Evolutionary conservation across 805 yeast genomes (phyloP).

Genomic region (Monosporozyma unispora): DNA sequence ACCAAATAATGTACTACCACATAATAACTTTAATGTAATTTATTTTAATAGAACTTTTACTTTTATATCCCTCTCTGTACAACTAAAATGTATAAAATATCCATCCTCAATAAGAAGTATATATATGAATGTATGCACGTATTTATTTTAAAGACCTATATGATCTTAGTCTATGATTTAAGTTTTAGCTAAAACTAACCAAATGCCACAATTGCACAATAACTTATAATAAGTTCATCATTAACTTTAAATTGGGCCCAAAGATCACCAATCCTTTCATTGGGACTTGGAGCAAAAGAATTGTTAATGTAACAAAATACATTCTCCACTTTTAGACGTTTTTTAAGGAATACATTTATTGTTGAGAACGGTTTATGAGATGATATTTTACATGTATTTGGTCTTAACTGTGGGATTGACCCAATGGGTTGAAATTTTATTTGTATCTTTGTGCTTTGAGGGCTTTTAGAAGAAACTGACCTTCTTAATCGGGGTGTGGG

Average conservation of each 20-base stretch:
- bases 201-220: slow-evolving; percentile 30
- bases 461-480: neutral
- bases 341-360: slow-evolving; percentile 16
- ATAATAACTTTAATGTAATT: neutral
- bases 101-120: neutral
- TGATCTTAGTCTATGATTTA: neutral
- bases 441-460: neutral
- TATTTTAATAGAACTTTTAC: neutral
- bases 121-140: neutral
- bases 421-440: slow-evolving; percentile 28
- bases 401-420: slow-evolving; percentile 19
- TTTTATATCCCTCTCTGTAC: neutral
- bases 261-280: slow-evolving; percentile 26
- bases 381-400: slow-evolving; percentile 23
- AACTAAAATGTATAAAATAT: neutral
- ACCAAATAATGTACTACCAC: slow-evolving; percentile 6
- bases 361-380: slow-evolving; percentile 23
- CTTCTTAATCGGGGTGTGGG: neutral
- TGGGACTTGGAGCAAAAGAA: slow-evolving; percentile 32
- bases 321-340: slow-evolving; percentile 15
- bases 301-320: slow-evolving; percentile 29
- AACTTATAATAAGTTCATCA: slow-evolving; percentile 28
- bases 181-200: slow-evolving; percentile 12
- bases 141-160: neutral
- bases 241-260: slow-evolving; percentile 27